Base-by-base conservation (phyloP, 139 green algal species). In the Coccomyxa sp. region DNA sequence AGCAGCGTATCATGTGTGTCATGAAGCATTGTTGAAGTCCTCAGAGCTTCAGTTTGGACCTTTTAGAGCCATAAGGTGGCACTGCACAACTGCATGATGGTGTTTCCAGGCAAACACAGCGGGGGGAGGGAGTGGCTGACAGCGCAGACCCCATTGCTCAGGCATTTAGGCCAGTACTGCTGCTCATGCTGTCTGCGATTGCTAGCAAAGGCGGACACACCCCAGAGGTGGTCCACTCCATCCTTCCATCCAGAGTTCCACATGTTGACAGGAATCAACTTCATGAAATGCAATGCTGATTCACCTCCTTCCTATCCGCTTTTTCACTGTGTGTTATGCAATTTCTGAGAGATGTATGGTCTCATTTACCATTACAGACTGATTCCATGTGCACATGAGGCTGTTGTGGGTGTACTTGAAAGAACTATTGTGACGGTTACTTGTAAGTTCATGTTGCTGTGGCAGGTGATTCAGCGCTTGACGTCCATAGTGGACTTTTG, bases 131-230 rank as follows among this genome's bases (percentile, higher is more conserved):
- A 27, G 38, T 66, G n/a, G 76, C 77, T 71, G 63, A 71, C 4
- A 25, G 18, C 18, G 21, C 0, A 58, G 82, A 87, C 79, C 67
- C 51, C 13, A 76, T 90, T 13, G 86, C 84, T 7, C 63, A 68
- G 23, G 86, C 88, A 25, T 89, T 90, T 74, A 66, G 76, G 79
- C 88, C 88, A 15, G 77, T 78, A 32, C 82, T 91, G 27, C 86
- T 82, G 21, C 60, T 32, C 67, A 83, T 91, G 67, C 79, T 91
- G 80, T 59, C 28, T 25, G 74, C 84, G 21, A 38, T 68, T 13
- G 59, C 63, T 27, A 82, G 58, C 28, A 38, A 58, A 16, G 82
- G 77, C 21, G 32, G 38, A 28, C 60, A 79, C 30, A 58, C 18
- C 38, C 31, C 63, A 86, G 82, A 74, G 74, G 58, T 28, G 13